A percentile compares a stretch with the other conserved stretches of the same genome.
phyloP scores from a whole-genome alignment of 169 alveolate genomes.

The Plasmodium berghei region DNA sequence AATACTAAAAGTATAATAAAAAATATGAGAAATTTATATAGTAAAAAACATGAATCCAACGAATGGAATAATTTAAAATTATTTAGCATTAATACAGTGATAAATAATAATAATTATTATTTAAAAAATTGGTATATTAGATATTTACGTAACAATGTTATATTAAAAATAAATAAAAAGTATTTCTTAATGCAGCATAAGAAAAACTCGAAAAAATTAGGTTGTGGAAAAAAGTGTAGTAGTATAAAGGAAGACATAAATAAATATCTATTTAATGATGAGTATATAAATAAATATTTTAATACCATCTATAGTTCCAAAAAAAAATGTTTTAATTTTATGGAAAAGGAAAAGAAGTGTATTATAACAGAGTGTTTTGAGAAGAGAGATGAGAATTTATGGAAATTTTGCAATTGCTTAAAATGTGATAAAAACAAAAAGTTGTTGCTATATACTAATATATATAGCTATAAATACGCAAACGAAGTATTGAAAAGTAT shows the following conservation, averaged over 20 bases:
- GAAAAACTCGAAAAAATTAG: not conserved
- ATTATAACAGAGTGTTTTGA: constrained; percentile 1
- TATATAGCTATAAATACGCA: constrained; percentile 54
- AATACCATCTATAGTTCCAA: no score
- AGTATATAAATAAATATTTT: no score
- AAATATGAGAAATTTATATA: constrained; percentile 33
- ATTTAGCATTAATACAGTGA: constrained; percentile 12
- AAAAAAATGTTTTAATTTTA: constrained; percentile 32
- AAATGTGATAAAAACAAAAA: not conserved
- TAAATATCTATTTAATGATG: no score
- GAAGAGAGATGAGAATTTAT: not conserved
- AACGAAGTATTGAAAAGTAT: constrained; percentile 35
- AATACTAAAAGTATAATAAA: not conserved
- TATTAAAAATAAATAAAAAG: not conserved
- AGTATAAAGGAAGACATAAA: no score
- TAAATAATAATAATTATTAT: constrained; percentile 28
- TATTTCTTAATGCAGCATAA: not conserved
- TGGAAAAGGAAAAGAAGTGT: constrained; percentile 15
- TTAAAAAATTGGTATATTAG: constrained; percentile 39
- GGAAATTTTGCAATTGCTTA: not conserved
- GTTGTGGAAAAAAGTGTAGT: no score
- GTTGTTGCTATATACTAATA: not conserved
- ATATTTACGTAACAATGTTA: constrained; percentile 18
- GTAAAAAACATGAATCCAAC: constrained; percentile 4
- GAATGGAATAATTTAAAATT: constrained; percentile 17